These are phyloP conservation scores for Penicillium waksmanii DNA, from an alignment of 495 filamentous ascomycete species.

Conservation along the genomic window DNA sequence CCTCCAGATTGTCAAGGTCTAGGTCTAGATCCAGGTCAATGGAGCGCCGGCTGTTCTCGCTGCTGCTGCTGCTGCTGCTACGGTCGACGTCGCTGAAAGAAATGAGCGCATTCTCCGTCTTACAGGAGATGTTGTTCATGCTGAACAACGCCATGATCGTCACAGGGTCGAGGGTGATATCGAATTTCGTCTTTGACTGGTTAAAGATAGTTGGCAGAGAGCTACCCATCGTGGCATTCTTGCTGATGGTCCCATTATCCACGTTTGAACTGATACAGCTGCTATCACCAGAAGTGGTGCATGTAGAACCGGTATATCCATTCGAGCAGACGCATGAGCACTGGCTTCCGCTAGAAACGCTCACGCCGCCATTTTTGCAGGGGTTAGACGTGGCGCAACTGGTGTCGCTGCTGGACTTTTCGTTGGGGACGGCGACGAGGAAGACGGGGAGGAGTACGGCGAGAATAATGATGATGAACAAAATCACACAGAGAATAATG, in stretches of 20 bases:
- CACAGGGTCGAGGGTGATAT: constrained; percentile 68
- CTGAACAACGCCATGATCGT: constrained; percentile 78
- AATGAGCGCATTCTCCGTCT: constrained; percentile 81
- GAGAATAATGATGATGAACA: constrained; percentile 77
- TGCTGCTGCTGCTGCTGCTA: constrained; percentile 17
- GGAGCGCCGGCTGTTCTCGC: constrained; percentile 33
- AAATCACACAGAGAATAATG: constrained; percentile 65
- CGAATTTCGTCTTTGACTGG: constrained; percentile 68
- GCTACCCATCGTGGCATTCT: constrained; percentile 78
- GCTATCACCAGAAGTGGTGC: constrained; percentile 59
- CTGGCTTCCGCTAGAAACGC: constrained; percentile 60
- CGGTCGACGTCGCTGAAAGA: constrained; percentile 65
- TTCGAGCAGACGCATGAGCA: constrained; percentile 89
- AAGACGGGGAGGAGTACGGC: constrained; percentile 87
- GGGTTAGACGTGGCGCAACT: constrained; percentile 56
- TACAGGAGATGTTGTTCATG: constrained; percentile 72
- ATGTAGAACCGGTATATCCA: constrained; percentile 80
- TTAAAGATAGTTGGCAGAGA: constrained; percentile 74
- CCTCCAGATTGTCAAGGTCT: not conserved
- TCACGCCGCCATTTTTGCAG: constrained; percentile 83
- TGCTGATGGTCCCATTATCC: constrained; percentile 46
- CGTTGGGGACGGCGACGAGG: constrained; percentile 71
- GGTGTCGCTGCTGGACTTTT: constrained; percentile 41
- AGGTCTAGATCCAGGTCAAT: constrained; percentile 3
- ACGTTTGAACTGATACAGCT: constrained; percentile 75